phyloP scores from a whole-genome alignment of 768 basidiomycete genomes.

The Tulasnella sp. region DNA sequence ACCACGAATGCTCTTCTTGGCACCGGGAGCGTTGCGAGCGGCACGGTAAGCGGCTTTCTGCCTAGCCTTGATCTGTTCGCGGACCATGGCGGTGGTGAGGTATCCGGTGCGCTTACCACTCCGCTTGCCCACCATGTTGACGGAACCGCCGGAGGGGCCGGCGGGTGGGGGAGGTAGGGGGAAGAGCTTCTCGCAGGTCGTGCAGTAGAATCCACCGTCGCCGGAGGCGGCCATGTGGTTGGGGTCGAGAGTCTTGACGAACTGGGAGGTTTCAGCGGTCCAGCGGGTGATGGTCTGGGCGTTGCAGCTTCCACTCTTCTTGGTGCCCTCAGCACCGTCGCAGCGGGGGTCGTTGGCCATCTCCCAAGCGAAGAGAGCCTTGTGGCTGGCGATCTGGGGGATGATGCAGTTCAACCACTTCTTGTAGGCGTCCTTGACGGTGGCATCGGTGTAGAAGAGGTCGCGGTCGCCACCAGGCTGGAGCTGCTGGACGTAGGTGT shows the following conservation, averaged over 20 bases:
- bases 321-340: neutral
- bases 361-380: slow-evolving; percentile 28
- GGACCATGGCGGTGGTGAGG: slow-evolving; percentile 46
- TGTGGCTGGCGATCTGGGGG: neutral
- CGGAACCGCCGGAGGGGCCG: slow-evolving; percentile 38
- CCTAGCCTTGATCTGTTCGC: slow-evolving; percentile 48
- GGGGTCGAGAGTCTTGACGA: slow-evolving; percentile 49
- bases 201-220: slow-evolving; percentile 61
- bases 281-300: slow-evolving; percentile 54
- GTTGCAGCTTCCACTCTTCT: slow-evolving; percentile 38
- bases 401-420: slow-evolving; percentile 18
- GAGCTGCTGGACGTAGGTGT: slow-evolving; percentile 26
- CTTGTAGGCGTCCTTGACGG: slow-evolving; percentile 20
- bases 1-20: slow-evolving; percentile 43
- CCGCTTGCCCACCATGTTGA: slow-evolving; percentile 36
- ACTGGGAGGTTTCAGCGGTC: slow-evolving; percentile 47
- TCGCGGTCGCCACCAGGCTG: slow-evolving; percentile 21
- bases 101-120: slow-evolving; percentile 41
- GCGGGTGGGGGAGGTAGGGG: slow-evolving; percentile 38
- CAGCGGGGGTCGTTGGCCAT: slow-evolving; percentile 27
- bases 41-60: slow-evolving; percentile 41
- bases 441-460: slow-evolving; percentile 26
- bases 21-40: slow-evolving; percentile 32
- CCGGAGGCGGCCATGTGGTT: slow-evolving; percentile 65
- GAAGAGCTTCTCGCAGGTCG: slow-evolving; percentile 47